Evolutionary conservation across 2,329 filamentous ascomycete species (phyloP).

Genomic region (Zasmidium citrigriseum): DNA sequence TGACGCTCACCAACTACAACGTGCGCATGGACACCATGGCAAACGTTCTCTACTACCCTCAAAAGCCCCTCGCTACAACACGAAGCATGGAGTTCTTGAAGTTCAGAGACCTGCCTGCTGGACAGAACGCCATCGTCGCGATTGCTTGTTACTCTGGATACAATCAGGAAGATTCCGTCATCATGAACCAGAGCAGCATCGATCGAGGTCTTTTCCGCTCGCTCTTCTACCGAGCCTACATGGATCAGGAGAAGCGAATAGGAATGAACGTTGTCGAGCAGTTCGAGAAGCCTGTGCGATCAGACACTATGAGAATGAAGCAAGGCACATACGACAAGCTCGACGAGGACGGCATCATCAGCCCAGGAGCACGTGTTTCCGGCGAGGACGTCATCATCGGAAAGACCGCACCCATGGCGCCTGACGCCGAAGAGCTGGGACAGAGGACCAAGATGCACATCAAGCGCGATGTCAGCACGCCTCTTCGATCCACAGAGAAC

Average conservation of each 20-base stretch:
- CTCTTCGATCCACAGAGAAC: constrained; percentile 90
- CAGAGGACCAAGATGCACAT: constrained; percentile 87
- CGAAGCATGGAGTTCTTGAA: constrained; percentile 98
- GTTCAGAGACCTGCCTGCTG: constrained; percentile 94
- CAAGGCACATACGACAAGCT: constrained; percentile 74
- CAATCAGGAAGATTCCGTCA: constrained; percentile 99
- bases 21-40: constrained; percentile 99
- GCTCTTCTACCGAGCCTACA: constrained; percentile 96
- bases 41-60: constrained; percentile 97
- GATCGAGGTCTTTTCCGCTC: constrained; percentile 96
- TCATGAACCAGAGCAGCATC: constrained; percentile 99
- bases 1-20: constrained; percentile 95
- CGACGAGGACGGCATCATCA: constrained; percentile 92
- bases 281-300: constrained; percentile 91
- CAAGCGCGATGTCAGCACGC: constrained; percentile 94
- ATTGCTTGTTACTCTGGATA: constrained; percentile 98
- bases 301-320: constrained; percentile 87
- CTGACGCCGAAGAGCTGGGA: constrained; percentile 89
- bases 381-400: constrained; percentile 99
- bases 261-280: constrained; percentile 89
- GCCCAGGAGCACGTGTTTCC: constrained; percentile 89
- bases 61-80: constrained; percentile 94
- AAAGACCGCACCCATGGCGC: constrained; percentile 92
- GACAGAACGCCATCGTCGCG: constrained; percentile 97
- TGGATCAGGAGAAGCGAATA: constrained; percentile 93